These are phyloP conservation scores for Globisporangium camurandrum DNA, from an alignment of 352 stramenopile genomes.

Conservation along the genomic window DNA sequence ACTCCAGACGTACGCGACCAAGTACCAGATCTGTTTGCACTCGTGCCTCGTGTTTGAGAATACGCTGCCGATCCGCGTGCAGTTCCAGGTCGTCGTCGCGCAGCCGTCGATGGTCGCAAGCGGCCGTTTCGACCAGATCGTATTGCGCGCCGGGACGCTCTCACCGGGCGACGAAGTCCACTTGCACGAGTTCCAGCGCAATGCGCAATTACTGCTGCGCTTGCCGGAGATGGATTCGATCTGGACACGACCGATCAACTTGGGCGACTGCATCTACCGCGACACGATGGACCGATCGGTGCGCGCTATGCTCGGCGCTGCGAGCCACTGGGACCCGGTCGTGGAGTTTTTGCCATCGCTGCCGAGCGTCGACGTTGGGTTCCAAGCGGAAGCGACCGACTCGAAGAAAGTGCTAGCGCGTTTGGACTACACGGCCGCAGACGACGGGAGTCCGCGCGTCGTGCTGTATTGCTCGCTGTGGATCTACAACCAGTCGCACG, in stretches of 20 bases:
- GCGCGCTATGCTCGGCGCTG: constrained; percentile 51
- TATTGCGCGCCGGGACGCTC: constrained; percentile 61
- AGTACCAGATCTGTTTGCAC: constrained; percentile 83
- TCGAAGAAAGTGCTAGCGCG: constrained; percentile 63
- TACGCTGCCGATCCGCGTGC: constrained; percentile 76
- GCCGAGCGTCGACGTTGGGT: constrained; percentile 37
- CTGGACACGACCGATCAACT: constrained; percentile 58
- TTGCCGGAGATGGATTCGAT: constrained; percentile 84
- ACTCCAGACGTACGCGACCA: constrained; percentile 75
- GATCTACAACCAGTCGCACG: constrained; percentile 88
- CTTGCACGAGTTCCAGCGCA: constrained; percentile 77
- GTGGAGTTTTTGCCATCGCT: constrained; percentile 68
- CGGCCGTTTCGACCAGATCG: background rate
- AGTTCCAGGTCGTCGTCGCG: constrained; percentile 70
- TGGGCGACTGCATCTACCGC: constrained; percentile 79
- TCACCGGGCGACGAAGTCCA: constrained; percentile 78
- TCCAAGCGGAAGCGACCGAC: constrained; percentile 61
- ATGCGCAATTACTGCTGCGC: constrained; percentile 59
- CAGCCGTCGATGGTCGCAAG: constrained; percentile 9
- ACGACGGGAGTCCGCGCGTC: constrained; percentile 76
- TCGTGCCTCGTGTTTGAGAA: constrained; percentile 85
- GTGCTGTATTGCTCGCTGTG: constrained; percentile 80
- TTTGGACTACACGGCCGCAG: constrained; percentile 75
- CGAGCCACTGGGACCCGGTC: constrained; percentile 42
- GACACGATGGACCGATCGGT: constrained; percentile 65